phyloP scores from a whole-genome alignment of 75 land plant genomes.

The Sequoiadendron giganteum region DNA sequence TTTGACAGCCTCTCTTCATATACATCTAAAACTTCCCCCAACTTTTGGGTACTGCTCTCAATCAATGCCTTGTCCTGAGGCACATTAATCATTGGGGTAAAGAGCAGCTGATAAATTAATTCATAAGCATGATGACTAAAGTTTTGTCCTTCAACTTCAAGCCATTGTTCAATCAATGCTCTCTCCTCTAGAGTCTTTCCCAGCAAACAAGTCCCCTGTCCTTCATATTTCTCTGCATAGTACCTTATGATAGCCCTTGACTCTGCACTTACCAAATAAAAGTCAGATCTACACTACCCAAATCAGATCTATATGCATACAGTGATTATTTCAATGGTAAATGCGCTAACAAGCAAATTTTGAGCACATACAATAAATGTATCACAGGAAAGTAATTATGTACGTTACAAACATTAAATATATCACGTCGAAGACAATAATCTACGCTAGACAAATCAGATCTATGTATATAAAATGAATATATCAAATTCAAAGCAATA shows the following conservation, averaged over 20 bases:
- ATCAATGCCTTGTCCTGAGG: slow-evolving; percentile 18
- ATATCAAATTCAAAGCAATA: too few species aligned
- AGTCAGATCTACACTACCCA: too few species aligned
- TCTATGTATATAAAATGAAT: neutral
- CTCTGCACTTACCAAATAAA: slow-evolving; percentile 2
- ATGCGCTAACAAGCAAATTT: too few species aligned
- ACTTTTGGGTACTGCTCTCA: slow-evolving; percentile 29
- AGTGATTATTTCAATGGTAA: too few species aligned
- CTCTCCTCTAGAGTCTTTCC: slow-evolving; percentile 13
- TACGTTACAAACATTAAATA: neutral
- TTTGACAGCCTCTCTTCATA: slow-evolving; percentile 42
- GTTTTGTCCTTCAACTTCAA: slow-evolving; percentile 22
- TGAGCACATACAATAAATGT: neutral
- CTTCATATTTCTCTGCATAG: slow-evolving; percentile 6
- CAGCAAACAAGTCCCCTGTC: slow-evolving; percentile 8
- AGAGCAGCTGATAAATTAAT: slow-evolving; percentile 17
- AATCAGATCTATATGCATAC: too few species aligned
- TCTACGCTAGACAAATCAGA: too few species aligned
- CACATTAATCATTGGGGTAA: slow-evolving; percentile 17
- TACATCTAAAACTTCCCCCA: slow-evolving; percentile 51
- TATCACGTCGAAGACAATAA: neutral
- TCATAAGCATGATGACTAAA: slow-evolving; percentile 10
- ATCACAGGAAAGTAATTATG: neutral
- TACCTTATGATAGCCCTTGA: slow-evolving; percentile 24
- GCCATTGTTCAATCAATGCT: slow-evolving; percentile 29